phyloP scores from a whole-genome alignment of 306 rosid genomes.

The Vachellia pachyceras region DNA sequence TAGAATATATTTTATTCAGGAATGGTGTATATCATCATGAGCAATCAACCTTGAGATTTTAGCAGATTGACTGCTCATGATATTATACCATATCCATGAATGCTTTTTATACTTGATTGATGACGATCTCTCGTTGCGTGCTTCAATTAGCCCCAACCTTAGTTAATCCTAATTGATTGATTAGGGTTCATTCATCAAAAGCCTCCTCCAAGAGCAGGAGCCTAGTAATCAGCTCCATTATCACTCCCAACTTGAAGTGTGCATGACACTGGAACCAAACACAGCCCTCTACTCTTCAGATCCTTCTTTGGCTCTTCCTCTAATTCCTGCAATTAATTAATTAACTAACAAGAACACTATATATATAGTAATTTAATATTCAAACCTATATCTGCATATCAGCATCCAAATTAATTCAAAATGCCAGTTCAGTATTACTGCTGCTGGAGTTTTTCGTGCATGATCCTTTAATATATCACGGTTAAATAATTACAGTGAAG shows the following conservation, averaged over 20 bases:
- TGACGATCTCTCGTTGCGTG: slow-evolving; percentile 13
- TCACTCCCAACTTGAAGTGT: slow-evolving; percentile 93
- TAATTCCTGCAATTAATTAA: slow-evolving; percentile 49
- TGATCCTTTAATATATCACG: not conserved
- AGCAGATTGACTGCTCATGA: slow-evolving; percentile 95
- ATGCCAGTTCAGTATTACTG: not conserved
- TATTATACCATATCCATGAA: slow-evolving; percentile 69
- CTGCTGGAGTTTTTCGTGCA: slow-evolving; percentile 9
- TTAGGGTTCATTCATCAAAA: slow-evolving; percentile 45
- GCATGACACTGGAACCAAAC: slow-evolving; percentile 97
- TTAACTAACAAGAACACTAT: not conserved
- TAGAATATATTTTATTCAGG: slow-evolving; percentile 26
- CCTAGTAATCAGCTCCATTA: slow-evolving; percentile 81
- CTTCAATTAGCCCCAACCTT: slow-evolving; percentile 23
- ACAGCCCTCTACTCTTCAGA: slow-evolving; percentile 89
- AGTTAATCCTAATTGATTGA: not conserved
- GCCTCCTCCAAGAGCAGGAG: slow-evolving; percentile 68
- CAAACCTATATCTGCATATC: not conserved
- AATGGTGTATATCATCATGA: slow-evolving; percentile 83
- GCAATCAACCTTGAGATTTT: slow-evolving; percentile 81
- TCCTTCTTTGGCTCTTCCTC: slow-evolving; percentile 76
- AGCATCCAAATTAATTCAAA: not conserved
- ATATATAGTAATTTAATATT: not conserved
- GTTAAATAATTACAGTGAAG: slow-evolving; percentile 7
- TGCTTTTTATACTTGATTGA: not conserved